These are phyloP conservation scores for Sedum album DNA, from an alignment of 164 flowering plant species.

Conservation along the genomic window DNA sequence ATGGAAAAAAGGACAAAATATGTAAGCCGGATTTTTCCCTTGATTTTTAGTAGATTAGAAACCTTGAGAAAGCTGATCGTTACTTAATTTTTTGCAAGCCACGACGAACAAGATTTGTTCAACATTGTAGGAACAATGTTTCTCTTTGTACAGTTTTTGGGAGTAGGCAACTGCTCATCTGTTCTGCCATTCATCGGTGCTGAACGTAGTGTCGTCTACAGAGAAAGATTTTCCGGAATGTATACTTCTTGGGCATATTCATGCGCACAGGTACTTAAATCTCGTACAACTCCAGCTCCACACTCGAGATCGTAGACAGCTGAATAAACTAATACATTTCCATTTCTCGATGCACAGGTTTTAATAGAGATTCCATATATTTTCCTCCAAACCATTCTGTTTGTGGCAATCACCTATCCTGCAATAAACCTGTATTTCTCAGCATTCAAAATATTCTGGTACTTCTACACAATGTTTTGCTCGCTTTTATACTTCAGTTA, in stretches of 20 bases:
- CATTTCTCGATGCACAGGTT: neutral
- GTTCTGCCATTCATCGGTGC: conserved; percentile 7
- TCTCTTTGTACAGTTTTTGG: conserved; percentile 3
- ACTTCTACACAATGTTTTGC: conserved; percentile 11
- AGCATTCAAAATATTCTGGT: conserved; percentile 9
- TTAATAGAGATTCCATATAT: conserved; percentile 5
- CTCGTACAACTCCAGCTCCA: too few species aligned
- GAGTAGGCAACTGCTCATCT: conserved; percentile 10
- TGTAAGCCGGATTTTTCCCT: conserved; percentile 28
- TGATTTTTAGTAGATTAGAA: neutral
- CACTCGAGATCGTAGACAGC: neutral
- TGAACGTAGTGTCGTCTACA: conserved; percentile 8
- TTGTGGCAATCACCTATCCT: conserved; percentile 6
- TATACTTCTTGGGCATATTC: conserved; percentile 12
- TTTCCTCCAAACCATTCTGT: conserved; percentile 3
- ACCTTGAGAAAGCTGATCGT: neutral
- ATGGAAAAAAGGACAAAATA: conserved; percentile 45
- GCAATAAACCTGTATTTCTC: neutral
- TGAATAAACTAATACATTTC: neutral
- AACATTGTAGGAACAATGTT: conserved; percentile 9
- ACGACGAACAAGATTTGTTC: conserved; percentile 5
- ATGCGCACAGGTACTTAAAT: conserved; percentile 2
- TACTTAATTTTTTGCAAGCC: neutral
- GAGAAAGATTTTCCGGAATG: conserved; percentile 12
- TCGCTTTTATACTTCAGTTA: conserved; percentile 9